These are phyloP conservation scores for Xylariomycetidae sp. DNA, from an alignment of 2,329 filamentous ascomycete genomes.

Conservation along the genomic window DNA sequence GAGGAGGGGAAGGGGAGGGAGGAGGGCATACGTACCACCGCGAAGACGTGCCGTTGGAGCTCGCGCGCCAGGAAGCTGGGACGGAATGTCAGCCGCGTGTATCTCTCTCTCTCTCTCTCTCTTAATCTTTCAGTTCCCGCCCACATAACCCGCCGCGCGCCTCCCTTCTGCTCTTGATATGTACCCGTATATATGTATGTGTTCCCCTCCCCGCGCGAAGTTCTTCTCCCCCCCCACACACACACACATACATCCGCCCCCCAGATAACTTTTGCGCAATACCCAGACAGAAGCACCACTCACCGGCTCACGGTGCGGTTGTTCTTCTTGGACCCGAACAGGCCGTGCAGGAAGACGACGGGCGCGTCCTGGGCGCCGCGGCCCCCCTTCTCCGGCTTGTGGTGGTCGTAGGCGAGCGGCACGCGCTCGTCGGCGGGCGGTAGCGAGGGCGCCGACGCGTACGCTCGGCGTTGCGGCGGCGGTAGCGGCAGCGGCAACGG, in stretches of 20 bases:
- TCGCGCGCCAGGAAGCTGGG: conserved; percentile 76
- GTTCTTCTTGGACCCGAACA: conserved; percentile 95
- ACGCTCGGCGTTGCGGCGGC: conserved; percentile 5
- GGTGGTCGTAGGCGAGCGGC: conserved; percentile 58
- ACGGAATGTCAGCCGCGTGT: no score
- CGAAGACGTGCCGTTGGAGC: conserved; percentile 73
- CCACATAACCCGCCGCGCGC: no score
- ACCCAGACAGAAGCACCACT: no score
- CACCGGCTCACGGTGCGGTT: conserved; percentile 94
- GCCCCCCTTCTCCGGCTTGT: conserved; percentile 47
- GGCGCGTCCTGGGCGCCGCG: conserved; percentile 43
- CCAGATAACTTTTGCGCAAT: no score
- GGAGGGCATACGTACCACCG: conserved; percentile 52
- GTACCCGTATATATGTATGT: no score
- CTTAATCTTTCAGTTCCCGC: background rate
- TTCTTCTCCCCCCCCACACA: no score
- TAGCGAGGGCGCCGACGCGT: conserved; percentile 8
- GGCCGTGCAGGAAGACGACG: conserved; percentile 83
- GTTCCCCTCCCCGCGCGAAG: no score
- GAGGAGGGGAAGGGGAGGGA: background rate
- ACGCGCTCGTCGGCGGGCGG: conserved; percentile 9
- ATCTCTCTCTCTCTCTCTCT: no score
- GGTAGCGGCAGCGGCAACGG: background rate
- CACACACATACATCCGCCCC: no score
- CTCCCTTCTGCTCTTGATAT: no score